Conservation (phyloP, 768 basidiomycete species). For the Tubosaeta brunneosetosa region DNA sequence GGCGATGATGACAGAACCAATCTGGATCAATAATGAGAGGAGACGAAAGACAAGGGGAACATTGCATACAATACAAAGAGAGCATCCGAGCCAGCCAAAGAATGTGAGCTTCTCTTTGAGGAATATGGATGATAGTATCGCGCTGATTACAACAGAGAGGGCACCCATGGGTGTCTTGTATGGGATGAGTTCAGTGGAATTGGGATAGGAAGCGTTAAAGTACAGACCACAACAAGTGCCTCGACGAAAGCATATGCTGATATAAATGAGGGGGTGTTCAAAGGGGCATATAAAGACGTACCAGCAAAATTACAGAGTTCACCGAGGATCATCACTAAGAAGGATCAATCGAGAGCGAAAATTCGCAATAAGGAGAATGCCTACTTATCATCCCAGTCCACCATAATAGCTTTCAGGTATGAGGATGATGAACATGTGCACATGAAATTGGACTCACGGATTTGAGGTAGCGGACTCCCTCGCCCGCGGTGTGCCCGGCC, state of each 20-base stretch:
- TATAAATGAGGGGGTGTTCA: constrained; percentile 8
- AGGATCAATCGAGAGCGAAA: background rate
- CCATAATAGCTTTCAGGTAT: constrained; percentile 63
- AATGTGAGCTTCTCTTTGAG: constrained; percentile 90
- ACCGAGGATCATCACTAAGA: constrained; percentile 84
- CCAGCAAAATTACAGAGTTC: constrained; percentile 84
- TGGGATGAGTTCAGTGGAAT: constrained; percentile 1
- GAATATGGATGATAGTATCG: constrained; percentile 88
- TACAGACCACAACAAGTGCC: constrained; percentile 83
- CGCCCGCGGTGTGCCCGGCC: constrained; percentile 72
- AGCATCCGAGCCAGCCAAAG: constrained; percentile 96
- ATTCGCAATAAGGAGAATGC: no score
- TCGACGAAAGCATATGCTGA: constrained; percentile 84
- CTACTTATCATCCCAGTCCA: constrained; percentile 88
- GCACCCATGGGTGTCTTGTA: constrained; percentile 88
- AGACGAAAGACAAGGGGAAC: background rate
- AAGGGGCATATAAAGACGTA: constrained; percentile 34
- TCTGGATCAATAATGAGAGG: constrained; percentile 33
- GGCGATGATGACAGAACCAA: constrained; percentile 86
- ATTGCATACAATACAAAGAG: constrained; percentile 75
- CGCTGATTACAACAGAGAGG: constrained; percentile 92
- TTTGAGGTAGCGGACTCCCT: constrained; percentile 94
- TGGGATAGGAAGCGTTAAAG: background rate
- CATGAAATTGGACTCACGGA: constrained; percentile 52
- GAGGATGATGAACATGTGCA: constrained; percentile 8